Base-by-base conservation (phyloP, 2,329 filamentous ascomycete genomes). In the Chalara sp. region DNA sequence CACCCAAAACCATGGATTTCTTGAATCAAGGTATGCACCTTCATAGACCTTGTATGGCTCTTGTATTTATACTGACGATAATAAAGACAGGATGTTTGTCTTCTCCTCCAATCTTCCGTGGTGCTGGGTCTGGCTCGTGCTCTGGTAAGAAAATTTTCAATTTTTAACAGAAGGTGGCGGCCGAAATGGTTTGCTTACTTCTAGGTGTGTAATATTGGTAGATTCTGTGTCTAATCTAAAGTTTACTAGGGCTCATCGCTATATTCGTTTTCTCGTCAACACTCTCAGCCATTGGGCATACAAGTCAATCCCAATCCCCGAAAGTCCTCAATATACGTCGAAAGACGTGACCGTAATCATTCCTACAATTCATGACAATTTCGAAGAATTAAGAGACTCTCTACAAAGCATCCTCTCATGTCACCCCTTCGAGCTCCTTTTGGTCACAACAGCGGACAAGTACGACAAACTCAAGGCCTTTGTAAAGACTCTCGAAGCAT, bases 311-410 rank as follows among this genome's bases (percentile, higher is more conserved):
- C 87, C 87, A 41, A 86, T 92, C 49, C 86, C 89, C 40, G 80
- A 82, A 52, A 87, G 89, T 56, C 89, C 92, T n/a, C 83, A 76
- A 43, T 63, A 61, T 46, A 60, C 59, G 12, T 89, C 83, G 31
- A 79, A 83, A 33, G 89, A 97, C 79, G 90, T 96, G 62, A 96
- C 92, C 5, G 89, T 96, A 57, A 88, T 97, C 61, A 87, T 96
- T 54, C 92, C 92, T 6, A 95, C 91, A 8, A 90, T 97, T 57
- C 89, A 95, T 65, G 89, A 90, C 54, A 84, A 83, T 55, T 89
- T 92, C 53, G 84, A 90, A 61, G 89, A 95, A 64, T 76, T 97
- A 54, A 83, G 84, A 48, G 82, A 86, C 53, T 95, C 90, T 13
- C 78, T 97, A 39, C 76, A 84, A 64, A 89, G 86, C 62, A 89